Evolutionary conservation across 345 rosid species (phyloP).

Genomic region (Lagerstroemia speciosa): DNA sequence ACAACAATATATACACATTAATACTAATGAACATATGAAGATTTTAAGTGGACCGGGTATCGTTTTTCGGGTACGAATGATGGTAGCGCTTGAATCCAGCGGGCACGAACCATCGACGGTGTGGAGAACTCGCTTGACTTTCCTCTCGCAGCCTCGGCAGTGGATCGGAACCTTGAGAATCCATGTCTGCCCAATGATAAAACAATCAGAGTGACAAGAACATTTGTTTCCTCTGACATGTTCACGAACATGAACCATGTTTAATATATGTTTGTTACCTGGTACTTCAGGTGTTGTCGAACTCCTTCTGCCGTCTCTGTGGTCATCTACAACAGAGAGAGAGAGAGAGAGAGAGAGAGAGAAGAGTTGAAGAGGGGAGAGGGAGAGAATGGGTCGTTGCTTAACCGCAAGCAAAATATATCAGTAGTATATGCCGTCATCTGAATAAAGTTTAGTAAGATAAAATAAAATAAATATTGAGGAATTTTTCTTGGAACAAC

Average conservation of each 20-base stretch:
- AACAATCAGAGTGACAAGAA: background rate
- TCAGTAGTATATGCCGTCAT: no score
- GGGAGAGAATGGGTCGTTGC: background rate
- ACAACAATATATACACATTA: background rate
- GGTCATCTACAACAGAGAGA: conserved; percentile 23
- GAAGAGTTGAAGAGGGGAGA: background rate
- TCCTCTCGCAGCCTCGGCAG: conserved; percentile 69
- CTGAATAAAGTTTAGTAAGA: no score
- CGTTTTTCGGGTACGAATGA: no score
- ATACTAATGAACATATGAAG: no score
- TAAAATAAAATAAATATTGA: no score
- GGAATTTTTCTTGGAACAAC: no score
- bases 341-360: conserved; percentile 3
- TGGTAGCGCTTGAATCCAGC: no score
- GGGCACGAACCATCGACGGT: conserved; percentile 41
- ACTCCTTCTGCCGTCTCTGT: conserved; percentile 24
- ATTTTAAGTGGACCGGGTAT: no score
- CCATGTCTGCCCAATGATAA: conserved; percentile 38
- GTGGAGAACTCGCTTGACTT: conserved; percentile 62
- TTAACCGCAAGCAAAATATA: no score
- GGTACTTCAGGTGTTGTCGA: conserved; percentile 29
- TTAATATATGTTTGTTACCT: conserved; percentile 17
- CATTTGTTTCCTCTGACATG: no score
- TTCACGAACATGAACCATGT: no score
- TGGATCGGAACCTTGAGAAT: conserved; percentile 53